Base-by-base conservation (phyloP, 805 yeast genomes). In the Cyberlindnera americana region DNA sequence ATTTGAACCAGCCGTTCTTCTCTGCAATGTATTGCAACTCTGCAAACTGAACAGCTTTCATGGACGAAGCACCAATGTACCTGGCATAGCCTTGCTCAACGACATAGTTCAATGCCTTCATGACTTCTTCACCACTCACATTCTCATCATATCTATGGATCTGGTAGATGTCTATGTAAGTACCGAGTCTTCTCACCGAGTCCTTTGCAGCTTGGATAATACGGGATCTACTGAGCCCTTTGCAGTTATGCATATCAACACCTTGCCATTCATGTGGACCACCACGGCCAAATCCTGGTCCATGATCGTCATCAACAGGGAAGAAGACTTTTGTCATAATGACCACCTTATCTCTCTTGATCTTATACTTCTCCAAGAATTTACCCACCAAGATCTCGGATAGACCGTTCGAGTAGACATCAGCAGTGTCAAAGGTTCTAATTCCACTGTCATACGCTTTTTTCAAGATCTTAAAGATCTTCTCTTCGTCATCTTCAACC, bases 51-150 rank as follows among this genome's bases (percentile, higher is more conserved):
- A 61, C 61, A 2, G 80, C 72, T 48, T 64, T 66, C 81, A 77
- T 78, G 3, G 81, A 60, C 0, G 82, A 77, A 2, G 83, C 82
- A 11, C 84, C 85, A 44, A 79, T 69, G 54, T 79, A 79, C 32
- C 82, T 63, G 5, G 66, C 64, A 23, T 62, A 56, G 11, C 81
- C 81, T 28, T 52, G 40, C 30, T 64, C 61, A 19, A 75, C 70
- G 14, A 72, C 66, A 46, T 76, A 78, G 49, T 77, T 67, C 47
- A 76, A 59, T 2, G 79, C 73, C 45, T 56, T 66, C 79, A 77
- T 72, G n/a, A 69, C 72, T 49, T 77, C 82, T 39, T 67, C 67
- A 19, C 64, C 64, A 22, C 77, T 74, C 3, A 70, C 64, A 6
- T 51, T 37, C 21, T 50, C 49, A 53, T 76, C 82, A 40, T 65